Conservation (phyloP, 2,329 filamentous ascomycete genomes). For the Albophoma yamanashiensis region DNA sequence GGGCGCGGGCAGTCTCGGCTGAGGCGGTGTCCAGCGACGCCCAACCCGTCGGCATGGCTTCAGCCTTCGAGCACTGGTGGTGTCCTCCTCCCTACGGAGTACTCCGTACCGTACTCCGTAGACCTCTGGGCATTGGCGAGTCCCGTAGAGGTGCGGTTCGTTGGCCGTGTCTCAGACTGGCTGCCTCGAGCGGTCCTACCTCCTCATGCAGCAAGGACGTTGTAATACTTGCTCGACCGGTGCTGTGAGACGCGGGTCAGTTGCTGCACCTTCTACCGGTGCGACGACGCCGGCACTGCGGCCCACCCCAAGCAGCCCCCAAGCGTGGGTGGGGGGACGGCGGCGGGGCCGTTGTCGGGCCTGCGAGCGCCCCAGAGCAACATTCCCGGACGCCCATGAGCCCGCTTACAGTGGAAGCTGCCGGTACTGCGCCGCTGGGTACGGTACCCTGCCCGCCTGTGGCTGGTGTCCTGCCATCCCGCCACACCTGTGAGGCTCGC, state of each 20-base stretch:
- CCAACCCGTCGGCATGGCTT: too few species aligned
- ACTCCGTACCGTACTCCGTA: too few species aligned
- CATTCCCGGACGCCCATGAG: too few species aligned
- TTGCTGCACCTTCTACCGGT: not conserved
- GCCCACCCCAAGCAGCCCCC: not conserved
- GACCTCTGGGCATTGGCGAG: not conserved
- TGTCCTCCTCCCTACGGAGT: too few species aligned
- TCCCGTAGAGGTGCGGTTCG: too few species aligned
- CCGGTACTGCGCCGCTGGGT: not conserved
- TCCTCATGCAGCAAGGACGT: too few species aligned
- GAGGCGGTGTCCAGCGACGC: not conserved
- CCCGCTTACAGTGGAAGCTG: too few species aligned
- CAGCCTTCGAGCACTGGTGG: too few species aligned
- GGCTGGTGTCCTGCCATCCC: not conserved
- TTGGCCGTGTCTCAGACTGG: not conserved
- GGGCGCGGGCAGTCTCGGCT: not conserved
- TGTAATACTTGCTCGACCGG: not conserved
- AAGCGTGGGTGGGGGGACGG: too few species aligned
- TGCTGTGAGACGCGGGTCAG: not conserved
- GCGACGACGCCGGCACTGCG: not conserved
- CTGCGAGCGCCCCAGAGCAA: too few species aligned
- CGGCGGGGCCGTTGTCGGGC: not conserved
- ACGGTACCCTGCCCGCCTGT: not conserved
- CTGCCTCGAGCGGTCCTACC: not conserved
- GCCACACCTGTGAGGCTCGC: too few species aligned